phyloP scores from a whole-genome alignment of 495 filamentous ascomycete genomes.

The Podospora pseudopauciseta region DNA sequence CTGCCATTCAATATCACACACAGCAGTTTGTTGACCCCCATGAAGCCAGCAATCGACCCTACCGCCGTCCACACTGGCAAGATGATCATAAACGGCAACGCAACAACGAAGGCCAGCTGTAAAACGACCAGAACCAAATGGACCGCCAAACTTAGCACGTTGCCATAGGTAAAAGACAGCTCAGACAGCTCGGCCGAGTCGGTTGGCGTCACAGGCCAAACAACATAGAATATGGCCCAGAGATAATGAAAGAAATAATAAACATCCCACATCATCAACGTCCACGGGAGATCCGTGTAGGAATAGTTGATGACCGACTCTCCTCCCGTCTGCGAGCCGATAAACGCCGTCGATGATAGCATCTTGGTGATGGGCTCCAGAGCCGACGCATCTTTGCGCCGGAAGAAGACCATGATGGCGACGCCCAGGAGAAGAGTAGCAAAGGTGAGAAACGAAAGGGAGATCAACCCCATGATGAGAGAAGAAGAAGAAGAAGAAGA shows the following conservation, averaged over 20 bases:
- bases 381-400: neutral
- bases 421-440: neutral
- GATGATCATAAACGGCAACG: constrained; percentile 46
- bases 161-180: constrained; percentile 50
- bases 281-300: constrained; percentile 60
- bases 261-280: constrained; percentile 53
- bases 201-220: constrained; percentile 50
- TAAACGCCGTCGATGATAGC: constrained; percentile 34
- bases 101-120: constrained; percentile 48
- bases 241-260: constrained; percentile 48
- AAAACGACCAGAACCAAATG: constrained; percentile 52
- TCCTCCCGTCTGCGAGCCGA: constrained; percentile 52
- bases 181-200: constrained; percentile 54
- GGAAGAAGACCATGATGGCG: neutral
- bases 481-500: neutral
- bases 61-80: constrained; percentile 51
- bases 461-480: neutral
- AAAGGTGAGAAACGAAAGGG: neutral
- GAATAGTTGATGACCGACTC: constrained; percentile 46
- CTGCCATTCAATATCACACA: constrained; percentile 51
- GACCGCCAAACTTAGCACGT: constrained; percentile 47
- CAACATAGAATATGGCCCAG: constrained; percentile 50
- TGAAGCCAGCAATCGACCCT: constrained; percentile 32
- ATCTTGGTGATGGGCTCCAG: neutral
- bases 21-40: constrained; percentile 47